Evolutionary conservation across 2,329 filamentous ascomycete genomes (phyloP).

Genomic region (Fusarium succisae): DNA sequence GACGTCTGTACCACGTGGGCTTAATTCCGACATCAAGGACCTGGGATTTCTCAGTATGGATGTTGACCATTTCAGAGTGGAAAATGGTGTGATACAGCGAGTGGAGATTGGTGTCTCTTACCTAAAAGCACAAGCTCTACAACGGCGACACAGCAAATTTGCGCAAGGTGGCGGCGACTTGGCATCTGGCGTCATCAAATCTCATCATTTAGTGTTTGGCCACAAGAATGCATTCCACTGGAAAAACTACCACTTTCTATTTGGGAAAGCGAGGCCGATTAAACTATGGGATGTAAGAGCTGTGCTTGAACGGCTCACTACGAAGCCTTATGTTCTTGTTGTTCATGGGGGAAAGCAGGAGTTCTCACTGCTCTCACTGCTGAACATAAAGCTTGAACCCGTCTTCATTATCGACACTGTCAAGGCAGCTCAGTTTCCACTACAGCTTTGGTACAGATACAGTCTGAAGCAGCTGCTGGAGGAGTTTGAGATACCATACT

Average conservation of each 20-base stretch:
- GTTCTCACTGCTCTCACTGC: rapidly evolving
- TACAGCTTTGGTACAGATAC: neutral
- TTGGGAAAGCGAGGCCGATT: conserved; percentile 1
- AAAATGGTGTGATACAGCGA: conserved; percentile 8
- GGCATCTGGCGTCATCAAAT: conserved; percentile 1
- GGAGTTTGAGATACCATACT: rapidly evolving
- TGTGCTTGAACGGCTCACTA: neutral
- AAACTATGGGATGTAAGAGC: neutral
- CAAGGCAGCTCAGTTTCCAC: rapidly evolving
- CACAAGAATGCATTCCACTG: neutral
- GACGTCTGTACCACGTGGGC: neutral
- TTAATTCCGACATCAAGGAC: conserved; percentile 1
- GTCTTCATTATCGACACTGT: neutral
- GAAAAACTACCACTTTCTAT: conserved; percentile 1
- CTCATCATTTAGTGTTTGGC: conserved; percentile 6
- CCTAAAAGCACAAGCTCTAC: conserved; percentile 8
- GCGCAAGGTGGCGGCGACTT: neutral
- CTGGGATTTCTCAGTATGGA: conserved; percentile 26
- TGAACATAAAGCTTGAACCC: neutral
- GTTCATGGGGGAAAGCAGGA: neutral
- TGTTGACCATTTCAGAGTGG: conserved; percentile 10
- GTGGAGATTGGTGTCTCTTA: conserved; percentile 16
- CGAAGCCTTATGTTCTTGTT: neutral
- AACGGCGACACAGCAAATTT: neutral
- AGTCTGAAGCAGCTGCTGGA: neutral